Conservation (phyloP, 1,284 basidiomycete species). For the Gymnopus androsaceus region DNA sequence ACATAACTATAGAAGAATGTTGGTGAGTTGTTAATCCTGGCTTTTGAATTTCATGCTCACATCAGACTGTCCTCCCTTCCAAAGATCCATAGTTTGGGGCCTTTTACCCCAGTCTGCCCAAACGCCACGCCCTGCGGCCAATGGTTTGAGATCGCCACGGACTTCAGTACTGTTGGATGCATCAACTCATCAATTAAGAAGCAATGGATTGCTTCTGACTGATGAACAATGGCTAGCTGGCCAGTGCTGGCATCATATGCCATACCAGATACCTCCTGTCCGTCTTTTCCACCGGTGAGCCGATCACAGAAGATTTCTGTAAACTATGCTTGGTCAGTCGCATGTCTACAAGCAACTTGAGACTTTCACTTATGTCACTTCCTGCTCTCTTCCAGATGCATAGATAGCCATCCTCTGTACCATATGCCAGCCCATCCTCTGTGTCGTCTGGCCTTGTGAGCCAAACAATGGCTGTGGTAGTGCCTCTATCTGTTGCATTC, state of each 20-base stretch:
- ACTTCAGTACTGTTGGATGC: background rate
- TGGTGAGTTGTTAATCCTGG: background rate
- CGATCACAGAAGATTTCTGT: conserved; percentile 7
- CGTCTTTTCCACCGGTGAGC: conserved; percentile 5
- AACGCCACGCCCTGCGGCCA: conserved; percentile 13
- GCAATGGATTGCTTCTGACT: conserved; percentile 3
- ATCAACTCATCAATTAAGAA: conserved; percentile 10
- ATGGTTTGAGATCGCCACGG: background rate
- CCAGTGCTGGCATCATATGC: conserved; percentile 8
- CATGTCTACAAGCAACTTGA: background rate
- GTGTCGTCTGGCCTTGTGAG: conserved; percentile 6
- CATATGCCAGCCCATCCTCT: conserved; percentile 12
- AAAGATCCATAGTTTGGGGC: conserved; percentile 11
- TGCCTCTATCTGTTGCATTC: conserved; percentile 3
- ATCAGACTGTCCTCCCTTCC: conserved; percentile 14
- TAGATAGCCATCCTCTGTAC: conserved; percentile 10
- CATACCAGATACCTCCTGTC: conserved; percentile 11
- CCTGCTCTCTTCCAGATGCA: conserved; percentile 7
- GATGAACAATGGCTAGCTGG: conserved; percentile 13
- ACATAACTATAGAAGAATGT: background rate
- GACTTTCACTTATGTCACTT: conserved; percentile 1
- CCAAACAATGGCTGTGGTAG: conserved; percentile 10
- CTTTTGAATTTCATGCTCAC: background rate
- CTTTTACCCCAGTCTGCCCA: conserved; percentile 1
- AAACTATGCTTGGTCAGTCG: conserved; percentile 8